phyloP scores from a whole-genome alignment of 2,329 filamentous ascomycete species.

The Metarhizium sp. region DNA sequence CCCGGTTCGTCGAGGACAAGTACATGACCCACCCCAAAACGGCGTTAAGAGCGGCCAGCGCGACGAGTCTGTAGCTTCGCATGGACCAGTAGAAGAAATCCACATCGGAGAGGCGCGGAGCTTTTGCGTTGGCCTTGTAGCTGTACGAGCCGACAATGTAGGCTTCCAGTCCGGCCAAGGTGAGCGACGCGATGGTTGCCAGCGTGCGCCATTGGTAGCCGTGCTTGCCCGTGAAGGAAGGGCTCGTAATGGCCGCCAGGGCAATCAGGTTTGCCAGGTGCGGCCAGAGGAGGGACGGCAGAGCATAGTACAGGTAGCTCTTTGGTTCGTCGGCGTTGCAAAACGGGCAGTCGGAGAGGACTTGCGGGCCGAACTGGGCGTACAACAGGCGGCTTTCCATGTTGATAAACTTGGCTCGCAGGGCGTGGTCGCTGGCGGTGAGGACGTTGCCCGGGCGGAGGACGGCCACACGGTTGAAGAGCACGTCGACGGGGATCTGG shows the following conservation, averaged over 20 bases:
- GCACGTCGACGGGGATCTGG: conserved; percentile 72
- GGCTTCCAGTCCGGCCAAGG: conserved; percentile 53
- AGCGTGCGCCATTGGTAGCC: conserved; percentile 59
- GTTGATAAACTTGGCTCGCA: conserved; percentile 60
- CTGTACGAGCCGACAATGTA: conserved; percentile 58
- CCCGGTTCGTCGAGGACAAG: conserved; percentile 69
- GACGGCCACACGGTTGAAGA: conserved; percentile 65
- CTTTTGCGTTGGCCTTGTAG: conserved; percentile 52
- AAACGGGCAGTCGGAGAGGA: conserved; percentile 70
- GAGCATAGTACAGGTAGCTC: conserved; percentile 71
- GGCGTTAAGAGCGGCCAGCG: conserved; percentile 56
- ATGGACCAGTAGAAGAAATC: conserved; percentile 65
- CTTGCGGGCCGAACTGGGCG: conserved; percentile 68
- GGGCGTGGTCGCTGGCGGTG: conserved; percentile 49
- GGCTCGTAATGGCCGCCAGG: conserved; percentile 65
- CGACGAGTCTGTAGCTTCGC: conserved; percentile 51
- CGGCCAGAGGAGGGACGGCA: conserved; percentile 63
- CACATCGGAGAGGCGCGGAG: conserved; percentile 52
- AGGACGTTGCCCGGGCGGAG: conserved; percentile 40
- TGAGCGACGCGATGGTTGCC: conserved; percentile 54
- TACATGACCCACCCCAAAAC: conserved; percentile 59
- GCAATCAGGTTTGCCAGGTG: conserved; percentile 70
- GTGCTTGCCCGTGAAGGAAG: conserved; percentile 51
- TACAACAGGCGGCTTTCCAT: conserved; percentile 71
- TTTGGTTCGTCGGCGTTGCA: conserved; percentile 61